A percentile compares a stretch with the other conserved stretches of the same genome.
Conservation (phyloP, 2,329 filamentous ascomycete genomes). For the Rutstroemia sp. region DNA sequence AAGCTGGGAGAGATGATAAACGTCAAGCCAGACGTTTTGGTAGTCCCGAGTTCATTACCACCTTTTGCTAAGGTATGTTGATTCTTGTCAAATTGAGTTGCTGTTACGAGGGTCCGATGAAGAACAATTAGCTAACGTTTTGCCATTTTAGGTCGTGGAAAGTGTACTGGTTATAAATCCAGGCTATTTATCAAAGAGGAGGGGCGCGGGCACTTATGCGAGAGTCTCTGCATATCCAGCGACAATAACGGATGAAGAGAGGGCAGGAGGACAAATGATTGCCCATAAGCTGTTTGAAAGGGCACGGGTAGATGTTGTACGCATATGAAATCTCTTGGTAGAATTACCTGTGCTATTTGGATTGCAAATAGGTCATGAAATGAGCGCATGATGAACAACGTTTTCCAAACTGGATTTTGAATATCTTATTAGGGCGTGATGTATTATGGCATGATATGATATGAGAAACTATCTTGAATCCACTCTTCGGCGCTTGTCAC, state of each 20-base stretch:
- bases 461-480: constrained; percentile 31
- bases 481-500: constrained; percentile 54
- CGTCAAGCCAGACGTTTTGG: constrained; percentile 74
- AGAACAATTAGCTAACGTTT: background rate
- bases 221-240: constrained; percentile 69
- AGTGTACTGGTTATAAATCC: constrained; percentile 88
- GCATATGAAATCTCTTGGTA: constrained; percentile 45
- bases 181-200: constrained; percentile 76
- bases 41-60: constrained; percentile 74
- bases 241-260: constrained; percentile 49
- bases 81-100: background rate
- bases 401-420: background rate
- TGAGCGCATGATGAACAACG: constrained; percentile 8
- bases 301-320: constrained; percentile 78
- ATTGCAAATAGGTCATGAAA: background rate
- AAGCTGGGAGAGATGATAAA: constrained; percentile 89
- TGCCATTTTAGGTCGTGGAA: constrained; percentile 65
- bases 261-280: constrained; percentile 48
- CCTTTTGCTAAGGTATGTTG: constrained; percentile 75
- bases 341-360: background rate
- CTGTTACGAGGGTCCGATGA: background rate
- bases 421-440: background rate
- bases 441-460: constrained; percentile 9
- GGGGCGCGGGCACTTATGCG: constrained; percentile 78
- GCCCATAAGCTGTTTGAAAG: constrained; percentile 74